Base-by-base conservation (phyloP, 2,329 filamentous ascomycete genomes). In the Hypoxylon rubiginosum region DNA sequence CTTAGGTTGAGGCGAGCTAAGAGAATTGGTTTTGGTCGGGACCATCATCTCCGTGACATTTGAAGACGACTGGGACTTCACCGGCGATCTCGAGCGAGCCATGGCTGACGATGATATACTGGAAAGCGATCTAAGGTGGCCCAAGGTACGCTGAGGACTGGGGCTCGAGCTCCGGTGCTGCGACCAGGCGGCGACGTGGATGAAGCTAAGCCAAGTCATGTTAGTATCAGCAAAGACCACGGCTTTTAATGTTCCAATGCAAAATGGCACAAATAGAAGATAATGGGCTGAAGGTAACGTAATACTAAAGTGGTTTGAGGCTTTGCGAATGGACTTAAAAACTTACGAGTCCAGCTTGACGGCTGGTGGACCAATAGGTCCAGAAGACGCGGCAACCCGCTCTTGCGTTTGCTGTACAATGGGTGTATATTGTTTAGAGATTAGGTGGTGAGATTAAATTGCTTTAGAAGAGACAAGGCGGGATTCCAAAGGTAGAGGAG, bases 41-140 rank as follows among this genome's bases (percentile, higher is more conserved):
- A 68, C 49, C 66, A 74, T 72, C 55, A 74, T 72, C 52, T 77
- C 73, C 48, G 71, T 41, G 43, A 71, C 62, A 62, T 74, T 72
- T 6, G 74, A 72, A 41, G 72, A 72, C 13, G 75, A 76, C 15
- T 72, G 67, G 7, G 74, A 75, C 52, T 76, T 76, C 41, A 75
- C 73, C 4, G 79, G 76, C 17, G 80, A 80, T 63, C 79, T 79
- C 24, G 81, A 78, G 56, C 77, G 79, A 49, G 77, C 78, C 24
- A 77, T 74, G 36, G 77, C 80, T 34, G 85, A 82, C 34, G 80
- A 80, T 5, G 77, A 82, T 66, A 86, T 83, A 62, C 82, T 85
- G 13, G 86, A 87, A 13, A 86, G 79, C 45, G 85, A 85, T 66
- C 85, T 81, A 61, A 86, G 78, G 71, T 88, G 85, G 62, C 83